Evolutionary conservation across 179 eudicot species (phyloP).

Genomic region (Silene noctiflora): DNA sequence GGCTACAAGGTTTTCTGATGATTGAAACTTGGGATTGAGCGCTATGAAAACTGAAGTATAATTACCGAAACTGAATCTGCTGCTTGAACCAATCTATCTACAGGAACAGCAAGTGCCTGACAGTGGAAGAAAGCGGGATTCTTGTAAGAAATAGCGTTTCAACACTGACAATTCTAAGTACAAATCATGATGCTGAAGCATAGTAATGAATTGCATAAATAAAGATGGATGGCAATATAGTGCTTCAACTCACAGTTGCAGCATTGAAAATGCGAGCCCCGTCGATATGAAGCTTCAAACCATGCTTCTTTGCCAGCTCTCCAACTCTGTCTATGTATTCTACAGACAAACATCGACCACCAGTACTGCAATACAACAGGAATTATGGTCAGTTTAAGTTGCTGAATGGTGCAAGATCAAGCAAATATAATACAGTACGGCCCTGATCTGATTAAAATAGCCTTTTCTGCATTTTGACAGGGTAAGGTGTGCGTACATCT

Average conservation of each 20-base stretch:
- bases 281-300: conserved; percentile 90
- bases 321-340: conserved; percentile 91
- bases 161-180: background rate
- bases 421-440: too few species aligned
- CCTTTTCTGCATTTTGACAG: too few species aligned
- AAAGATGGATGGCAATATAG: background rate
- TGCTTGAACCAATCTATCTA: conserved; percentile 80
- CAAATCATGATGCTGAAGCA: too few species aligned
- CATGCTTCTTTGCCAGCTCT: conserved; percentile 77
- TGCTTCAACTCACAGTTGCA: conserved; percentile 59
- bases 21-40: background rate
- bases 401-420: too few species aligned
- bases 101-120: conserved; percentile 93
- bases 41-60: conserved; percentile 6
- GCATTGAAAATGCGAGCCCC: conserved; percentile 97
- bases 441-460: too few species aligned
- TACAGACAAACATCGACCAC: conserved; percentile 83
- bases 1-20: background rate
- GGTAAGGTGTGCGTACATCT: too few species aligned
- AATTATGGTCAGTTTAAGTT: too few species aligned
- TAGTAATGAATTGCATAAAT: too few species aligned
- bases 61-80: conserved; percentile 96
- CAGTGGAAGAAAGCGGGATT: conserved; percentile 8
- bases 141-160: background rate
- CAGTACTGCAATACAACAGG: conserved; percentile 50